These are phyloP conservation scores for Rhizopus arrhizus DNA, from an alignment of 371 early-diverging fungal genomes.

Conservation along the genomic window DNA sequence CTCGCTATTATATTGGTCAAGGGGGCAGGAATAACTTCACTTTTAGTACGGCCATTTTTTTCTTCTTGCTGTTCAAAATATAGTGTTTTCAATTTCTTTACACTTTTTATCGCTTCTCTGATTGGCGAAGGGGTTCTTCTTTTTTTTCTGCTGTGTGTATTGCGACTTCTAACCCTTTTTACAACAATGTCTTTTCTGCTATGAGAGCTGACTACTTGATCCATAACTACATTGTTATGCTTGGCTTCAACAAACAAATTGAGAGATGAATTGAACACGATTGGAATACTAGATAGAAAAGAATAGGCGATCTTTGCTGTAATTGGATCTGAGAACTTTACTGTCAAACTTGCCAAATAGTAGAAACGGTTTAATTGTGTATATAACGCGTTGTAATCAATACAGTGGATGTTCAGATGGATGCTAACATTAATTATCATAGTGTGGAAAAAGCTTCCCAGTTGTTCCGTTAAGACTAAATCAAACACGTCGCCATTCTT, in stretches of 20 bases:
- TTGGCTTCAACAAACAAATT: slow-evolving; percentile 12
- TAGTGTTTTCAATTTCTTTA: slow-evolving; percentile 14
- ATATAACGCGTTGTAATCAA: slow-evolving; percentile 9
- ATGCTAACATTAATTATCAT: slow-evolving; percentile 6
- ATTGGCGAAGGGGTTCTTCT: slow-evolving; percentile 15
- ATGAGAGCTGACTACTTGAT: slow-evolving; percentile 7
- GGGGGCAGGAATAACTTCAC: slow-evolving; percentile 13
- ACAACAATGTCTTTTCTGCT: slow-evolving; percentile 13
- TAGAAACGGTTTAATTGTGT: slow-evolving; percentile 6
- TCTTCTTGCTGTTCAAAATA: slow-evolving; percentile 15
- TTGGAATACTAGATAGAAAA: slow-evolving; percentile 9
- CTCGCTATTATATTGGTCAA: slow-evolving; percentile 13
- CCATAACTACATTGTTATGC: slow-evolving; percentile 10
- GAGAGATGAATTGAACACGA: too few species aligned
- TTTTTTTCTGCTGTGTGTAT: slow-evolving; percentile 12
- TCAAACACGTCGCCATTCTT: slow-evolving; percentile 9
- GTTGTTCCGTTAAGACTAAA: slow-evolving; percentile 10
- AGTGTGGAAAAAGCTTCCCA: slow-evolving; percentile 13
- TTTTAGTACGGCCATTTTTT: slow-evolving; percentile 9
- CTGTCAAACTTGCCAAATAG: slow-evolving; percentile 17
- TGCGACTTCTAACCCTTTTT: slow-evolving; percentile 7
- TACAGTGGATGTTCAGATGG: slow-evolving; percentile 6
- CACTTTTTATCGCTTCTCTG: slow-evolving; percentile 16
- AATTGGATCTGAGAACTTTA: slow-evolving; percentile 12
- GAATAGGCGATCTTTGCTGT: slow-evolving; percentile 13